phyloP scores from a whole-genome alignment of 2,329 filamentous ascomycete genomes.

The Huntiella bhutanensis region DNA sequence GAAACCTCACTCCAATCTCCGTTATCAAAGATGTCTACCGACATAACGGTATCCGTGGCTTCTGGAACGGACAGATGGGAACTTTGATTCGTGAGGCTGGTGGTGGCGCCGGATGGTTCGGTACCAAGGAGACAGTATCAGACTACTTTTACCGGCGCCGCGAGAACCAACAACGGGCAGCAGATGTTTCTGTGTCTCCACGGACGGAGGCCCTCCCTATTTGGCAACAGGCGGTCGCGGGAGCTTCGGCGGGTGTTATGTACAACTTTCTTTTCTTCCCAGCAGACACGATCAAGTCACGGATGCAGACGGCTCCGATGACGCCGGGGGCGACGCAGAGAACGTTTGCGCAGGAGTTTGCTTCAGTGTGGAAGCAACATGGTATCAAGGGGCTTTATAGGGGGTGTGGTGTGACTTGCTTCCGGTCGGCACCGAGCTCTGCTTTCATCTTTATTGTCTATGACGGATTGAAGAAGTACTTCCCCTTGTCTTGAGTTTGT shows the following conservation, averaged over 20 bases:
- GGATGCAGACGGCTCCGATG: conserved; percentile 79
- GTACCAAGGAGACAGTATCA: conserved; percentile 65
- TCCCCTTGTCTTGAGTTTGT: conserved; percentile 26
- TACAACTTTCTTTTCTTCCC: conserved; percentile 98
- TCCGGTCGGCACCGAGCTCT: conserved; percentile 79
- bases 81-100: conserved; percentile 89
- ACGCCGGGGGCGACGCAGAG: conserved; percentile 33
- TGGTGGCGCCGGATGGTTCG: conserved; percentile 89
- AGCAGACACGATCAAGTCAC: conserved; percentile 90
- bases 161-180: conserved; percentile 24
- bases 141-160: conserved; percentile 47
- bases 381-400: conserved; percentile 76
- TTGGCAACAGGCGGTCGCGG: conserved; percentile 73
- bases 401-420: conserved; percentile 84
- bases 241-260: conserved; percentile 71
- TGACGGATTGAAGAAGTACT: conserved; percentile 58
- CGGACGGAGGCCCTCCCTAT: conserved; percentile 46
- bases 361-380: conserved; percentile 59
- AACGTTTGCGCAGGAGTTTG: conserved; percentile 55
- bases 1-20: conserved; percentile 40
- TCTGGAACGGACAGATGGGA: conserved; percentile 89
- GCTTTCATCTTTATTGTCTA: conserved; percentile 96
- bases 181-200: conserved; percentile 32
- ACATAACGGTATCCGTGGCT: conserved; percentile 64
- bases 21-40: conserved; percentile 66